Conservation (phyloP, 805 yeast genomes). For the Ascoidea tarda region DNA sequence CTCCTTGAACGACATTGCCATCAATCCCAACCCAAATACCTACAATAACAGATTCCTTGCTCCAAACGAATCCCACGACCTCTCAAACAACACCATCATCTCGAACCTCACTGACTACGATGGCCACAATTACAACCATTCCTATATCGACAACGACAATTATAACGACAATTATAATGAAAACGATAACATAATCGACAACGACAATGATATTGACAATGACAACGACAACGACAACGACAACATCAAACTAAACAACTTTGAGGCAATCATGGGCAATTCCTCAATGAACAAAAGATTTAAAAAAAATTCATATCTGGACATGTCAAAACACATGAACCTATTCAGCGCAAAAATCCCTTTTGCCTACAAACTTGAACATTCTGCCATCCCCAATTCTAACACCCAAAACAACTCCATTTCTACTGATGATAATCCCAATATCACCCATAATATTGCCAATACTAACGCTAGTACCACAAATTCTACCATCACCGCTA, state of each 20-base stretch:
- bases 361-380: no score
- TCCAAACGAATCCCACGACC: background rate
- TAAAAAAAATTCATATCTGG: no score
- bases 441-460: background rate
- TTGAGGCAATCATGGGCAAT: background rate
- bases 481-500: background rate
- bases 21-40: background rate
- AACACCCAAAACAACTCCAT: no score
- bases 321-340: no score
- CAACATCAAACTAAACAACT: background rate
- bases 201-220: background rate
- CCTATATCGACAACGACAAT: background rate
- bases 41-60: background rate
- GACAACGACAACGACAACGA: background rate
- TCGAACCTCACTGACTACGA: background rate
- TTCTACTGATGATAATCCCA: background rate
- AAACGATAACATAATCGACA: background rate
- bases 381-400: no score
- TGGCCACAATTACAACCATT: background rate
- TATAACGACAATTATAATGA: background rate
- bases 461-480: background rate
- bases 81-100: background rate
- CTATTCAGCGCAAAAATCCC: no score
- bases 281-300: background rate
- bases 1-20: background rate